Conservation (phyloP, 352 stramenopile species). For the Globisporangium irregulare region DNA sequence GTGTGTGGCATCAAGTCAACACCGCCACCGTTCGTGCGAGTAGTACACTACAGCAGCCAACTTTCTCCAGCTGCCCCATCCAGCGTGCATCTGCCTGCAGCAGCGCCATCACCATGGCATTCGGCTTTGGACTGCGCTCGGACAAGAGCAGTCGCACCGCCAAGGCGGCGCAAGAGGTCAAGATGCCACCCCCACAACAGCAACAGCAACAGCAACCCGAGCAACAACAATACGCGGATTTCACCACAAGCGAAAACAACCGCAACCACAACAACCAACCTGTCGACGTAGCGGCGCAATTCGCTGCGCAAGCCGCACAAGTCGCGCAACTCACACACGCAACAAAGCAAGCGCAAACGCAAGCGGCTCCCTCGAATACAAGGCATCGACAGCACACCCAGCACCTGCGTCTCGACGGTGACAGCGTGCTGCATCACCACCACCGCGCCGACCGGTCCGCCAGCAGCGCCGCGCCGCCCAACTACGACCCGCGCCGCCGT, state of each 20-base stretch:
- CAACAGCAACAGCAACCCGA: background rate
- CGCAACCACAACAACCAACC: background rate
- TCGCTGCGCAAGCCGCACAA: slow-evolving; percentile 2
- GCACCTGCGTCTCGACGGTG: slow-evolving; percentile 13
- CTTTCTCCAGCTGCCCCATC: background rate
- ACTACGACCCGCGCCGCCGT: background rate
- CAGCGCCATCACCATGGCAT: slow-evolving; percentile 12
- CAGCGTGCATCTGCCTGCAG: background rate
- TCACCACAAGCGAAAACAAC: background rate
- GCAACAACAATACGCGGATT: slow-evolving; percentile 6
- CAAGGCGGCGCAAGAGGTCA: slow-evolving; percentile 2
- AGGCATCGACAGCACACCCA: background rate
- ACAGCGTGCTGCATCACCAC: background rate
- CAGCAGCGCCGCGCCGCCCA: background rate
- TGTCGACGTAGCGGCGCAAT: background rate
- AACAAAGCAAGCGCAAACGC: background rate
- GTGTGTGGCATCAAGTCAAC: background rate
- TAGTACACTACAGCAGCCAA: background rate
- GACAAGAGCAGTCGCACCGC: slow-evolving; percentile 11
- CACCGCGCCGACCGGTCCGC: background rate
- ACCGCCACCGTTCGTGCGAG: background rate
- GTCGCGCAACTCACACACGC: background rate
- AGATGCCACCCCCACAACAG: background rate
- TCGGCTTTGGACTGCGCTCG: slow-evolving; percentile 14
- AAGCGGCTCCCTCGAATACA: no score